Percentiles rank a stretch among this genome's conserved stretches.
phyloP scores from a whole-genome alignment of 768 basidiomycete species.

The Calocybe gangraenosa region DNA sequence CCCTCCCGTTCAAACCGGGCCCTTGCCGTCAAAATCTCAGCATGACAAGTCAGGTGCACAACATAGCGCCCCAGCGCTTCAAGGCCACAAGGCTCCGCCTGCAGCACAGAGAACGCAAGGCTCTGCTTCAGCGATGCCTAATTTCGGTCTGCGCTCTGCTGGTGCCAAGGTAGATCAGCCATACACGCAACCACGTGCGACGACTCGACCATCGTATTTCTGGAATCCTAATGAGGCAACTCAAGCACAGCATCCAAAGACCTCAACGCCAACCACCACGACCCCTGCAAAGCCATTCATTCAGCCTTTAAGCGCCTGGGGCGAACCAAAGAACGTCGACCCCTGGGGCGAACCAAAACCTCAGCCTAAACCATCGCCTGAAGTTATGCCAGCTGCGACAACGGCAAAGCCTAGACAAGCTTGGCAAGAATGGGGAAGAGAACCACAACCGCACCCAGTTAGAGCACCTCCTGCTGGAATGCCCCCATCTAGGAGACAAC shows the following conservation, averaged over 20 bases:
- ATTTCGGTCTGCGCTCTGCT: conserved; percentile 9
- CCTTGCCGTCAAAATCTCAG: conserved; percentile 4
- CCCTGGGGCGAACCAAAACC: conserved; percentile 19
- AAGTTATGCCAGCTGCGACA: neutral
- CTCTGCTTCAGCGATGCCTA: conserved; percentile 17
- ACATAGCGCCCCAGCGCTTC: conserved; percentile 12
- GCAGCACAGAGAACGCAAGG: conserved; percentile 6
- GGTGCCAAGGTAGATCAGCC: too few species aligned
- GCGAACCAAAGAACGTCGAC: conserved; percentile 19
- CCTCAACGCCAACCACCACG: conserved; percentile 7
- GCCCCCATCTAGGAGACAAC: conserved; percentile 2
- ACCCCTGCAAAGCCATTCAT: conserved; percentile 7
- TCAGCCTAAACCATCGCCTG: conserved; percentile 2
- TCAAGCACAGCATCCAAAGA: conserved; percentile 6
- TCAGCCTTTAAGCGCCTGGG: conserved; percentile 15
- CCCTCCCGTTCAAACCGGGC: conserved; percentile 7
- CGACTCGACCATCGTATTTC: conserved; percentile 11
- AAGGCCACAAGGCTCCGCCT: conserved; percentile 9
- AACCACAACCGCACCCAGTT: neutral
- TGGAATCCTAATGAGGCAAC: conserved; percentile 14
- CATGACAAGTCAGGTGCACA: conserved; percentile 20
- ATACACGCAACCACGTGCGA: conserved; percentile 1
- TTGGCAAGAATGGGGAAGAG: conserved; percentile 18
- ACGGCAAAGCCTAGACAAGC: conserved; percentile 5
- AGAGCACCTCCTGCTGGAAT: conserved; percentile 1